A percentile compares a stretch with the other conserved stretches of the same genome.
phyloP scores from a whole-genome alignment of 108 stramenopile species.

The Pseudonitzschia multistriata region DNA sequence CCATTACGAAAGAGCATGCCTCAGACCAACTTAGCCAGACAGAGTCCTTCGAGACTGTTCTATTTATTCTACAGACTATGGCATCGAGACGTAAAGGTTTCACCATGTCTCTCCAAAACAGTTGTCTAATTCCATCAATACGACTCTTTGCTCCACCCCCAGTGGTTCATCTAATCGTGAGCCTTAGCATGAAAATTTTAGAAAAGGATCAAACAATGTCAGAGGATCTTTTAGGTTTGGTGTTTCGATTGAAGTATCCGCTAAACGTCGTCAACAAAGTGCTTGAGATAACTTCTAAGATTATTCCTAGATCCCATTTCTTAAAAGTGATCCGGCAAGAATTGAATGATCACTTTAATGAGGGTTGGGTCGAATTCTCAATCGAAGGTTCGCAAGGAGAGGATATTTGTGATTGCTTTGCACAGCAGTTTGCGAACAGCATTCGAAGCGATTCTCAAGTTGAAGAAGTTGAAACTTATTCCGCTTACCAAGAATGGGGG shows the following conservation, averaged over 20 bases:
- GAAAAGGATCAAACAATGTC: constrained; percentile 8
- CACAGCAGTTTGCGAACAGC: constrained; percentile 11
- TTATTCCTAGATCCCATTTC: background rate
- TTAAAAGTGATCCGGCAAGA: background rate
- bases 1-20: background rate
- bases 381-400: background rate
- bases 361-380: constrained; percentile 6
- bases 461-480: background rate
- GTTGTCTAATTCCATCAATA: background rate
- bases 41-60: constrained; percentile 17
- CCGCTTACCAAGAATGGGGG: constrained; percentile 35
- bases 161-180: constrained; percentile 10
- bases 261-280: constrained; percentile 17
- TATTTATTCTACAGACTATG: constrained; percentile 21
- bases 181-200: constrained; percentile 11
- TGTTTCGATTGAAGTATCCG: constrained; percentile 21
- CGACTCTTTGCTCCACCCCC: constrained; percentile 20
- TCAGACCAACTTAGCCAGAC: constrained; percentile 7
- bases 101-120: constrained; percentile 5
- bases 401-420: constrained; percentile 9
- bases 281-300: constrained; percentile 10
- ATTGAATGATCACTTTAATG: constrained; percentile 16
- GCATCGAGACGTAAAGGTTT: constrained; percentile 15
- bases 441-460: background rate
- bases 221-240: constrained; percentile 2